Percentiles rank a stretch among this genome's conserved stretches.
These are phyloP conservation scores for Bipolaris victoriae DNA, from an alignment of 2,329 filamentous ascomycete genomes.

Conservation along the genomic window DNA sequence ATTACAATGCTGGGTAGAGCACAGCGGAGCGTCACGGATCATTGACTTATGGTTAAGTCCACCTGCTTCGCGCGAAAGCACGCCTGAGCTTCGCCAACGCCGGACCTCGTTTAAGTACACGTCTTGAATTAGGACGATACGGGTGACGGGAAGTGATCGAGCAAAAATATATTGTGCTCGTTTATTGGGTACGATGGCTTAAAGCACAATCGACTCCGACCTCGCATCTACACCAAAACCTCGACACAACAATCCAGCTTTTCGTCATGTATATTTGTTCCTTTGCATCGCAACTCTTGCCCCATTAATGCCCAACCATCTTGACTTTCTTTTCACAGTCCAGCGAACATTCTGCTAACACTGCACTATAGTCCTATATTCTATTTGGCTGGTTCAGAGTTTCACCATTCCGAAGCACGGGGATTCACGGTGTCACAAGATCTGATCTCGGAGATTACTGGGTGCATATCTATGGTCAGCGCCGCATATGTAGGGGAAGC, in stretches of 20 bases:
- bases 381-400: slow-evolving; percentile 22
- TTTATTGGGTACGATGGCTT: neutral
- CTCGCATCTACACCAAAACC: neutral
- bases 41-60: slow-evolving; percentile 20
- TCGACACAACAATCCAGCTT: neutral
- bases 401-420: slow-evolving; percentile 6
- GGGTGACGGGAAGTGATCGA: neutral
- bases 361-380: slow-evolving; percentile 7
- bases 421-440: slow-evolving; percentile 15
- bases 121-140: neutral
- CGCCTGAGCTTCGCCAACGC: neutral
- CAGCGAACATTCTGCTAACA: neutral
- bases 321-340: neutral
- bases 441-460: slow-evolving; percentile 20
- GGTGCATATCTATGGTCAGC: slow-evolving; percentile 12
- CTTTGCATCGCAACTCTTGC: neutral
- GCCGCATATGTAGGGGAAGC: slow-evolving; percentile 9
- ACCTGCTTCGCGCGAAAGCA: slow-evolving; percentile 9
- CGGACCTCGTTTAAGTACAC: neutral
- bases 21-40: slow-evolving; percentile 8
- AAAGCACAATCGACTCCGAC: neutral
- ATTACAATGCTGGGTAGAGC: slow-evolving; percentile 9
- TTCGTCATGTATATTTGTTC: neutral
- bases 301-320: neutral
- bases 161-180: too few relatives aligned